Base-by-base conservation (phyloP, 805 yeast species). In the Crinitomyces ghanaensis region DNA sequence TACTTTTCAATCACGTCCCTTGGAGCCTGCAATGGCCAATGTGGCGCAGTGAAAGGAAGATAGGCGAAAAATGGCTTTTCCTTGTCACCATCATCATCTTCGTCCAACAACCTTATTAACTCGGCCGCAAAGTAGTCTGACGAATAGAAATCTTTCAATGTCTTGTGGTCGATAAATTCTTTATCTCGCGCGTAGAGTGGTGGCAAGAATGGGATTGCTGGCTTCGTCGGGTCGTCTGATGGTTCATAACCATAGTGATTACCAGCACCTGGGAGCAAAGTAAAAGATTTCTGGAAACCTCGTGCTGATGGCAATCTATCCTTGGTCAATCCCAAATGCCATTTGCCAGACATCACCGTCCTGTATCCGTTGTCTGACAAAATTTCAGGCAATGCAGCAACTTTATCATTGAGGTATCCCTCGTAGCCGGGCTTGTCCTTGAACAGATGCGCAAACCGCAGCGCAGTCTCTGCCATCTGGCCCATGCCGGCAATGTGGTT, bases 11-110 rank as follows among this genome's bases (percentile, higher is more conserved):
- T 57, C 5, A 57, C 46, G 4, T 65, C 66, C 31, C 50, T 50
- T 4, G 76, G 76, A 1, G 78, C 78, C 49, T 72, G 78, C 44
- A 63, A 61, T 7, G 79, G 79, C 78, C 79, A 73, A 46, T 72
- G 78, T 2, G 78, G 79, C 1, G 79, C 78, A 4, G 77, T 70
- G 43, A 68, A 72, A 4, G 77, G 72, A 36, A 73, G 53, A 16
- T 59, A 50, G 3, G 73, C 71, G 36, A 71, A 67, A 40, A 68
- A 72, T 7, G 78, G 78, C 9, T 49, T 42, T 6, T 48, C 42
- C 30, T 35, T 15, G 19, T 30, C 39, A 11, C 29, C 12, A 9
- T 28, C 36, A 4, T 39, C 26, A 34, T 65, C 45, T 27, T 51
- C 60, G 18, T 61, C 65, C 30, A 35, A 34, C 2, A 13, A 37